These are phyloP conservation scores for Pseudogymnoascus verrucosus DNA, from an alignment of 2,329 filamentous ascomycete species.

Conservation along the genomic window DNA sequence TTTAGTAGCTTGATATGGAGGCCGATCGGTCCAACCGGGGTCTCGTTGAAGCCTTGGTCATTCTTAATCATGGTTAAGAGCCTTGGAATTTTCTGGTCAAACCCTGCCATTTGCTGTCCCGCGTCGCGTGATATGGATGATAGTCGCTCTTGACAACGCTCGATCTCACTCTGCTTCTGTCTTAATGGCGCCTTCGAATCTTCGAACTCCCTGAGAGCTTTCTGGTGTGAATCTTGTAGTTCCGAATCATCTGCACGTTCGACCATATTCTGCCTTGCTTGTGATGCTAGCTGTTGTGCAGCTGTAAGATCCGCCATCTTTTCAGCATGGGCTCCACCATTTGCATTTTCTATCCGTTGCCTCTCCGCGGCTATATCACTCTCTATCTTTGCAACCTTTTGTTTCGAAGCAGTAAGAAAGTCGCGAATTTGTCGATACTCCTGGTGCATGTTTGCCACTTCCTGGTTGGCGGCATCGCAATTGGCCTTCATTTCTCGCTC, in stretches of 20 bases:
- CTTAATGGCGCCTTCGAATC: slow-evolving; percentile 28
- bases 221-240: slow-evolving; percentile 29
- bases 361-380: slow-evolving; percentile 47
- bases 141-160: slow-evolving; percentile 43
- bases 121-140: slow-evolving; percentile 46
- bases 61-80: slow-evolving; percentile 61
- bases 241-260: slow-evolving; percentile 33
- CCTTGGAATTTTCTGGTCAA: slow-evolving; percentile 50
- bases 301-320: slow-evolving; percentile 53
- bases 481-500: slow-evolving; percentile 42
- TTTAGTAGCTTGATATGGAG: slow-evolving; percentile 67
- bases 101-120: slow-evolving; percentile 55
- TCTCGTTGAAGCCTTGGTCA: slow-evolving; percentile 60
- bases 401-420: slow-evolving; percentile 46
- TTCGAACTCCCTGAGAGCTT: slow-evolving; percentile 27
- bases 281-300: slow-evolving; percentile 42
- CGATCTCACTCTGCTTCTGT: slow-evolving; percentile 47
- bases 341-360: slow-evolving; percentile 54
- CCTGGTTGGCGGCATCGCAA: slow-evolving; percentile 44
- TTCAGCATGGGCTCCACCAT: slow-evolving; percentile 59
- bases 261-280: slow-evolving; percentile 36
- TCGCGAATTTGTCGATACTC: slow-evolving; percentile 59
- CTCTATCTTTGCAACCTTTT: slow-evolving; percentile 38
- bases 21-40: slow-evolving; percentile 79
- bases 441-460: slow-evolving; percentile 46